Evolutionary conservation across 192 early-diverging fungal species (phyloP), one percentile per base, ranked within the genome.

Genomic region (Backusella liffmaniae): DNA sequence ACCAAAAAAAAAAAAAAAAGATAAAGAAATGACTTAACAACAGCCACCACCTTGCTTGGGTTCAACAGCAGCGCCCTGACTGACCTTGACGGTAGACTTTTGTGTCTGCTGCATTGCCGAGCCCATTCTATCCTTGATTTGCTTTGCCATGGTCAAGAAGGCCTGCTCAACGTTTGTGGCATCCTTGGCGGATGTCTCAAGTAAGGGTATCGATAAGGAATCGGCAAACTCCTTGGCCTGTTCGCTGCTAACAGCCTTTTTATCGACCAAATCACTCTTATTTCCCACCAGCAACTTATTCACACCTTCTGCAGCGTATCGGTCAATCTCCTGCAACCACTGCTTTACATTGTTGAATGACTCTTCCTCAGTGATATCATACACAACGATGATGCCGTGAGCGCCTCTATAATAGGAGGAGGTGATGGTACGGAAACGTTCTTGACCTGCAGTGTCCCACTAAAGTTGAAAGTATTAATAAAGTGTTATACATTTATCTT

Each of bases 71-170:
- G 71, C 72, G 44, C 77, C 77, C 15, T 70, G 72, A 13, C 77
- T 73, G 56, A 78, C 73, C 51, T 74, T 78, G 13, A 78, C 77
- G 15, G 77, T 74, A 12, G 72, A 41, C 53, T 81, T 81, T 30
- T 74, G 76, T 59, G 74, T 68, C 53, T 80, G 73, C 49, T 70
- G 73, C 72, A 74, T 74, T 66, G 77, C 59, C 39, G 73, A 74
- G 30, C 77, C 77, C 72, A 79, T 79, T 79, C 94, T 91, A 80
- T 99, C 97, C 87, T 99, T 99, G 81, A 99, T 99, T 88, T 99
- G 97, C 84, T 96, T 96, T n/a, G 97, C 97, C 97, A 99, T 98
- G 26, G 96, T 98, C 90, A 99, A 87, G 89, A 99, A 99, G 39
- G 97, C 97, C 80, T 96, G 94, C 86, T 99, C 97, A 13, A 99